Base-by-base conservation (phyloP, 192 early-diverging fungal species). In the Phlyctochytrium arcticum region DNA sequence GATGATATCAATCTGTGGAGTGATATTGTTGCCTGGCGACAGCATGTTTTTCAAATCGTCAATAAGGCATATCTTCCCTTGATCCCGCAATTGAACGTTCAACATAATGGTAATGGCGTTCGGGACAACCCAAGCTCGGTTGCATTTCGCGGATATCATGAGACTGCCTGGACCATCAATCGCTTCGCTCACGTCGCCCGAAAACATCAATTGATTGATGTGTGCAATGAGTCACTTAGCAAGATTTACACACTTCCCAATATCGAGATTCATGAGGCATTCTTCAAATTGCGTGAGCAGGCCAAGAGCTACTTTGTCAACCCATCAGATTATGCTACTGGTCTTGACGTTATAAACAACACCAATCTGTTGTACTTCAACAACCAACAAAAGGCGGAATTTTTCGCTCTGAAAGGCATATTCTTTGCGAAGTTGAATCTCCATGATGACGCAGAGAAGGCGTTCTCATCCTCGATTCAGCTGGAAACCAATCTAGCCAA, bases 141-240 rank as follows among this genome's bases (percentile, higher is more conserved):
- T 63, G 93, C 95, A 0, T 98, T 94, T 73, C 88, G 95, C 21
- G 98, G 98, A 24, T 96, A 95, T 74, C 98, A 99, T 73, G 96
- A 99, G 73, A 98, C 95, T 30, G 98, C 98, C 3, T 99, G 98
- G 98, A 98, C 96, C 30, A 98, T 98, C 79, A 99, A 99, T 68
- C 83, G 96, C 36, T 99, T 99, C 72, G 95, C 98, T 4, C 92
- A 96, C 48, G 91, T 97, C 33, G 93, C 96, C 4, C 79, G 98
- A 1, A 92, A 95, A 58, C 98, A 99, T 67, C 86, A 88, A n/a
- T 80, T 99, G 19, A 86, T 89, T 5, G 93, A 98, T 39, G 95
- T 99, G 9, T 98, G 95, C 71, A 89, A 93, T 63, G 68, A 68
- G 27, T 75, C 74, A 29, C 81, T 99, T 34, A 92, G 90, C 68